Evolutionary conservation across 495 filamentous ascomycete species (phyloP), one percentile per base, ranked within the genome.

Genomic region (Penicillium malachiteum): DNA sequence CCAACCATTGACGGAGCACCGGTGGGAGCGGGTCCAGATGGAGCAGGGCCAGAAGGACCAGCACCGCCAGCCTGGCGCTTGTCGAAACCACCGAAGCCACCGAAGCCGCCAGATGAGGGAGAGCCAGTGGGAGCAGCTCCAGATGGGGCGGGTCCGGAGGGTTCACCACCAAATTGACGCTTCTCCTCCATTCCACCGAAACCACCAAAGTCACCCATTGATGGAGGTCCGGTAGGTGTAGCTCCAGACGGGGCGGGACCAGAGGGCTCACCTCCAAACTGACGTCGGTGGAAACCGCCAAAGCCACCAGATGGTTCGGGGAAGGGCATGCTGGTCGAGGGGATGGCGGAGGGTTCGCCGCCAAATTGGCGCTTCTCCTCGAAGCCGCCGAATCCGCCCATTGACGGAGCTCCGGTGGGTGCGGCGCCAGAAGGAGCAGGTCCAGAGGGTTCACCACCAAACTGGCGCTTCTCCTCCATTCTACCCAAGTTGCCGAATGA

Each of bases 91-190:
- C 41, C 41, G 7, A 39, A n/a, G 37, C 37, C 37, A 30, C 57
- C 48, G 9, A 38, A 50, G 21, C 21, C 21, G 4, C 21, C 21
- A 4, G 4, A 26, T 1, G 21, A 26, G 21, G 21, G 21, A 26
- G 21, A 26, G 4, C 21, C 21, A 26, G 21, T 26, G 4, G 21
- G 21, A 26, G 21, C 21, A 26, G 21, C 21, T 26, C 1, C 21
- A 26, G 21, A 26, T 26, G 42, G 32, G 11, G 39, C 44, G 14
- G 44, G 32, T n/a, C n/a, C n/a, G n/a, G n/a, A n/a, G n/a, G n/a
- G n/a, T n/a, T n/a, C 32, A 38, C 34, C 35, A n/a, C 39, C 50
- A 39, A 52, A 52, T 30, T 52, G 50, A 33, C 50, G 50, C 50
- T 52, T 43, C 21, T 42, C 50, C n/a, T n/a, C n/a, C n/a, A n/a